phyloP scores from a whole-genome alignment of 495 filamentous ascomycete genomes.

The Xylaria cubensis region DNA sequence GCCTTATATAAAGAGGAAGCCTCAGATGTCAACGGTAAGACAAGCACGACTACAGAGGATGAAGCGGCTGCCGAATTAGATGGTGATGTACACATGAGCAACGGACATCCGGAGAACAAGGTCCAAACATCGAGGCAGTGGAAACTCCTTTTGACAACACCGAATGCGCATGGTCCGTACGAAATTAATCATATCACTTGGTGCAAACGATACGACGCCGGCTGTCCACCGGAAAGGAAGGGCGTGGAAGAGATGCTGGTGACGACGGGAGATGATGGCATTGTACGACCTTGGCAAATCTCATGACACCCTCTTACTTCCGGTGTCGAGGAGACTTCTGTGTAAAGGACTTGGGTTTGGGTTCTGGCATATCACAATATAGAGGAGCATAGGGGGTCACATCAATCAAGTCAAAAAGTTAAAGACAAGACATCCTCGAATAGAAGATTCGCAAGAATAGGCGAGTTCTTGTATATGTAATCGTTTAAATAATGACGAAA shows the following conservation, averaged over 20 bases:
- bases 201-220: slow-evolving; percentile 67
- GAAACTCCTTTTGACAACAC: slow-evolving; percentile 67
- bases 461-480: slow-evolving; percentile 4
- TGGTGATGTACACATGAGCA: slow-evolving; percentile 50
- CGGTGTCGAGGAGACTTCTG: neutral
- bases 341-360: slow-evolving; percentile 5
- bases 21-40: neutral
- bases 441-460: neutral
- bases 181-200: slow-evolving; percentile 92
- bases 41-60: slow-evolving; percentile 33
- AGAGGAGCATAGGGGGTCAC: slow-evolving; percentile 9
- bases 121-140: slow-evolving; percentile 60
- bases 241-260: slow-evolving; percentile 75
- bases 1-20: slow-evolving; percentile 74
- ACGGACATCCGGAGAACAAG: slow-evolving; percentile 36
- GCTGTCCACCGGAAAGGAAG: slow-evolving; percentile 47
- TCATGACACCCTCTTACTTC: neutral
- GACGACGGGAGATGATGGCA: slow-evolving; percentile 82
- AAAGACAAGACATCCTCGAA: neutral
- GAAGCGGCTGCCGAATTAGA: slow-evolving; percentile 42
- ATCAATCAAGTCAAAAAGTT: neutral
- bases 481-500: slow-evolving; percentile 22
- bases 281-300: slow-evolving; percentile 72
- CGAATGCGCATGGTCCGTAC: slow-evolving; percentile 83
- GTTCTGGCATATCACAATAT: slow-evolving; percentile 11